These are phyloP conservation scores for Schizochytrium sp. DNA, from an alignment of 108 stramenopile genomes.

Conservation along the genomic window DNA sequence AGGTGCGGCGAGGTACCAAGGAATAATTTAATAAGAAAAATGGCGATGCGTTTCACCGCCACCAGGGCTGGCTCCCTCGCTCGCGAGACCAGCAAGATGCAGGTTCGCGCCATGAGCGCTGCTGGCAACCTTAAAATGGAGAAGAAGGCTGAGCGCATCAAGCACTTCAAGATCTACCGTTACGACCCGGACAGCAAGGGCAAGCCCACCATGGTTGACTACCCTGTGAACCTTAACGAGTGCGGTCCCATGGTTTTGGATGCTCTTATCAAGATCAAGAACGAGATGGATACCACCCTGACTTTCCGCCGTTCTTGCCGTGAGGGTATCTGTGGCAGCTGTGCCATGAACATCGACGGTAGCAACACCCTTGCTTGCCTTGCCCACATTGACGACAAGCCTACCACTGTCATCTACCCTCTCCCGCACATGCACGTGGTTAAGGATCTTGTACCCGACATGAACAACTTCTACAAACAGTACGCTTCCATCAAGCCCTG, in stretches of 20 bases:
- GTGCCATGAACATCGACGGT: constrained; percentile 99
- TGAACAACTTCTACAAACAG: constrained; percentile 99
- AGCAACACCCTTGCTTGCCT: constrained; percentile 87
- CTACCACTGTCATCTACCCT: constrained; percentile 87
- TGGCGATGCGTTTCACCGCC: constrained; percentile 6
- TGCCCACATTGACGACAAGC: constrained; percentile 86
- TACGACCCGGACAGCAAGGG: constrained; percentile 90
- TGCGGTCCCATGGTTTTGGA: constrained; percentile 98
- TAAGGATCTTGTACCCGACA: constrained; percentile 97
- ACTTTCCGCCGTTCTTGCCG: constrained; percentile 97
- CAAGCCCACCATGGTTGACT: constrained; percentile 80
- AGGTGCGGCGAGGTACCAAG: too few species aligned
- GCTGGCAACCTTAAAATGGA: constrained; percentile 54
- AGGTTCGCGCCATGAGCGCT: constrained; percentile 10
- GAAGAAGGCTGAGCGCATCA: constrained; percentile 78
- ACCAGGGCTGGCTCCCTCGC: background rate
- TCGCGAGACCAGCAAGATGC: background rate
- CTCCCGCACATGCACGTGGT: constrained; percentile 98
- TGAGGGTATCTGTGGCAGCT: constrained; percentile 97
- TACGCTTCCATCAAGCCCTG: constrained; percentile 96
- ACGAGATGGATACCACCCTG: constrained; percentile 89
- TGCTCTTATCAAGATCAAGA: constrained; percentile 96
- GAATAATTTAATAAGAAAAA: background rate
- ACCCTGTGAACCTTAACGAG: constrained; percentile 93
- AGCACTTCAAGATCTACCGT: constrained; percentile 95